Evolutionary conservation across 1,139 yeast genomes (phyloP).

Genomic region (Saccharomycopsis hybrid): DNA sequence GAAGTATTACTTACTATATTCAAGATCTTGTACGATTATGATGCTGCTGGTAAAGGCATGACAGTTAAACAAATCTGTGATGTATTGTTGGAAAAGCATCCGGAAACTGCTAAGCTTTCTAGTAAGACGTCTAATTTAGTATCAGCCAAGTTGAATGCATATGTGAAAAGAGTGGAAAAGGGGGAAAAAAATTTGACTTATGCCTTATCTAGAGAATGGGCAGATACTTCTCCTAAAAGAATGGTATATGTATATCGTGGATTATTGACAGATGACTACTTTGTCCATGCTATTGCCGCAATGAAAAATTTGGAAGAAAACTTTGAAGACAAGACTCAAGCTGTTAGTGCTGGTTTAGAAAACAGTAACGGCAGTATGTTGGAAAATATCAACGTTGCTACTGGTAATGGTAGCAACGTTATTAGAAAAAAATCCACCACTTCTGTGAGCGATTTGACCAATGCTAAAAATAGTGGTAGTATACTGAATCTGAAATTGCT

Average conservation of each 20-base stretch:
- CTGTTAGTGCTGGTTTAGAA: background rate
- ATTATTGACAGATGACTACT: conserved; percentile 62
- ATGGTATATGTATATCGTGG: conserved; percentile 86
- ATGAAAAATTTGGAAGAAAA: conserved; percentile 29
- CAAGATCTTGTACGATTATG: conserved; percentile 60
- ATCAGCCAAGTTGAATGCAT: conserved; percentile 78
- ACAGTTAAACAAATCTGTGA: conserved; percentile 83
- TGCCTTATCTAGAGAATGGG: conserved; percentile 81
- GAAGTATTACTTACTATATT: conserved; percentile 71
- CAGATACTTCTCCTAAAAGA: conserved; percentile 79
- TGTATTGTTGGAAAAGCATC: conserved; percentile 61
- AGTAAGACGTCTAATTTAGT: conserved; percentile 79
- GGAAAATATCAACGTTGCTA: background rate
- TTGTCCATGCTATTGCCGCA: conserved; percentile 57
- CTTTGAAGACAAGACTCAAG: conserved; percentile 21
- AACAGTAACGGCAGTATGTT: background rate
- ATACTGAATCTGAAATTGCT: too few species aligned
- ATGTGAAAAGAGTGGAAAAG: conserved; percentile 72
- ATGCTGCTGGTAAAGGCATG: conserved; percentile 65
- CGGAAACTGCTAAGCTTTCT: conserved; percentile 72
- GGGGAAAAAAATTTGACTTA: conserved; percentile 67
- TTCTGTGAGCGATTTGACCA: background rate
- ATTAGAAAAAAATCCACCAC: background rate
- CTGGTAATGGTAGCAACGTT: background rate
- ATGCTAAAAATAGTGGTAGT: too few species aligned